Evolutionary conservation across 768 basidiomycete species (phyloP).

Genomic region (Russula ochroleuca): DNA sequence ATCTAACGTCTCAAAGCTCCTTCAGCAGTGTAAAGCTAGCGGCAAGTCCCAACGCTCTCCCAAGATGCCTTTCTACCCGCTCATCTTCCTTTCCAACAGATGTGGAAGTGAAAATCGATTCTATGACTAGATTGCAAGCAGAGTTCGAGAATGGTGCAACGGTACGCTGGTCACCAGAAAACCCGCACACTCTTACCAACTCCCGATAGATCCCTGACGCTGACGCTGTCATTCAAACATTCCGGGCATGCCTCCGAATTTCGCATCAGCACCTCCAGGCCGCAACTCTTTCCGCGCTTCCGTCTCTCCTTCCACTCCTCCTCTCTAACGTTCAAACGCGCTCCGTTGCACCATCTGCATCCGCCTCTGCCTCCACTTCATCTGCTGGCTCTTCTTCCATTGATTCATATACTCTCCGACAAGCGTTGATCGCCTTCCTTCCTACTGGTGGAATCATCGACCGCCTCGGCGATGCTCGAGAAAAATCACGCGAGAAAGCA

Average conservation of each 20-base stretch:
- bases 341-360: conserved; percentile 33
- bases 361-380: conserved; percentile 47
- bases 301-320: conserved; percentile 60
- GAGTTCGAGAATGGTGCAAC: conserved; percentile 69
- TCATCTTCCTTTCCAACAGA: conserved; percentile 42
- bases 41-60: conserved; percentile 27
- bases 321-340: conserved; percentile 39
- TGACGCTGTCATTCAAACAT: conserved; percentile 60
- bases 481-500: conserved; percentile 67
- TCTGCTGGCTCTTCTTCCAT: conserved; percentile 43
- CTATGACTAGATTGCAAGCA: conserved; percentile 69
- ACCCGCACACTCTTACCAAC: conserved; percentile 3
- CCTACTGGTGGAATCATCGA: conserved; percentile 76
- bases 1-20: conserved; percentile 32
- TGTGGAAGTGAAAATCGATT: conserved; percentile 77
- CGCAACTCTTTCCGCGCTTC: conserved; percentile 69
- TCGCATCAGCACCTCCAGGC: conserved; percentile 79
- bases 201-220: conserved; percentile 59
- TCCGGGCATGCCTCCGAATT: conserved; percentile 73
- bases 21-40: conserved; percentile 34
- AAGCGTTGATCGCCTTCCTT: conserved; percentile 62
- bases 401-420: conserved; percentile 60
- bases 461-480: conserved; percentile 73
- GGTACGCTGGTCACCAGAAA: conserved; percentile 40
- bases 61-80: background rate